Conservation (phyloP, 2,329 filamentous ascomycete species). For the Endoconidiophora polonica region DNA sequence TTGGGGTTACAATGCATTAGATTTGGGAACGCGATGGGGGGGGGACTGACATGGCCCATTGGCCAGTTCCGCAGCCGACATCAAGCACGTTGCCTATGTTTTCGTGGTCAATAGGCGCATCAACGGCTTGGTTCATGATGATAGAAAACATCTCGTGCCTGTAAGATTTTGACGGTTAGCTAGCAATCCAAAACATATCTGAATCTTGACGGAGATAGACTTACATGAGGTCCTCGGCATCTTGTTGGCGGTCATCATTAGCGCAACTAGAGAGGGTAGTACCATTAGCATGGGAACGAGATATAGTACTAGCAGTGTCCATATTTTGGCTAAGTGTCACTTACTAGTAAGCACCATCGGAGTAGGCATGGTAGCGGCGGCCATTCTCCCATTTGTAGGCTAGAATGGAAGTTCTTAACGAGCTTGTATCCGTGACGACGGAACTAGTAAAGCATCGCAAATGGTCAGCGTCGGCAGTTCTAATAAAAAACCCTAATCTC, state of each 20-base stretch:
- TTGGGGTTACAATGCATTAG: neutral
- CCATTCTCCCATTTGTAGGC: constrained; percentile 30
- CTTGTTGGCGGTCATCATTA: constrained; percentile 18
- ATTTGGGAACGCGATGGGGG: neutral
- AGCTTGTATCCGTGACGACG: constrained; percentile 14
- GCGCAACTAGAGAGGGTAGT: constrained; percentile 15
- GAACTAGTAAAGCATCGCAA: neutral
- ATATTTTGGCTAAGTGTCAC: neutral
- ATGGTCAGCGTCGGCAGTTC: neutral
- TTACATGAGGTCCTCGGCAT: constrained; percentile 18
- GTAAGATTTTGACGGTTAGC: neutral
- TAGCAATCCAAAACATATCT: neutral
- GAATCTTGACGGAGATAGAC: neutral
- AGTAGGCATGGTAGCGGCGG: constrained; percentile 29
- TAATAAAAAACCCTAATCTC: neutral
- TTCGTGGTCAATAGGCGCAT: constrained; percentile 19
- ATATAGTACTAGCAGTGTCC: neutral
- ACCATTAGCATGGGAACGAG: neutral
- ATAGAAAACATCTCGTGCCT: constrained; percentile 19
- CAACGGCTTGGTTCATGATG: constrained; percentile 19
- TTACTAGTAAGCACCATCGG: constrained; percentile 24
- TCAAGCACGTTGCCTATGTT: constrained; percentile 20
- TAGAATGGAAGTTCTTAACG: constrained; percentile 26
- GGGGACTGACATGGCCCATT: constrained; percentile 21
- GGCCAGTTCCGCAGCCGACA: constrained; percentile 23